A percentile compares a stretch with the other conserved stretches of the same genome.
These are phyloP conservation scores for Penicillium paradoxum DNA, from an alignment of 495 filamentous ascomycete species.

Conservation along the genomic window DNA sequence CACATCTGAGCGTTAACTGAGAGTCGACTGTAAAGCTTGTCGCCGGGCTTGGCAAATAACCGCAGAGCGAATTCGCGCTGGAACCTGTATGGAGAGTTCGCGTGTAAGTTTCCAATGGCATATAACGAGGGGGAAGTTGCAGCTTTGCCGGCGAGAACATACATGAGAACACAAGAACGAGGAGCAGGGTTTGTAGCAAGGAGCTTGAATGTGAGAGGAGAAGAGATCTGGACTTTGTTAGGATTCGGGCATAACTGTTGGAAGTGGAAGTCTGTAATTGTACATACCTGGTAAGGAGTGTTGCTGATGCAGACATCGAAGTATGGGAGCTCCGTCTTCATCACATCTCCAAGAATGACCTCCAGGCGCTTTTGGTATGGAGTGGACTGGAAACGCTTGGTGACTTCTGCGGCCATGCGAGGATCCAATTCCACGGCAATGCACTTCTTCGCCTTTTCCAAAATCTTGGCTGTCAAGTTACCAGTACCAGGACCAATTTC, in stretches of 20 bases:
- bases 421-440: slow-evolving; percentile 93
- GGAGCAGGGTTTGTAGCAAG: slow-evolving; percentile 72
- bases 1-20: slow-evolving; percentile 94
- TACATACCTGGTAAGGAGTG: slow-evolving; percentile 73
- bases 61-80: slow-evolving; percentile 76
- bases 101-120: neutral
- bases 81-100: slow-evolving; percentile 18
- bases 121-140: neutral
- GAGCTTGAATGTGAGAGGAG: slow-evolving; percentile 85
- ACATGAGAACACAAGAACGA: slow-evolving; percentile 82
- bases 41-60: slow-evolving; percentile 69
- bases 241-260: neutral
- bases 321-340: slow-evolving; percentile 80
- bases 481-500: slow-evolving; percentile 78
- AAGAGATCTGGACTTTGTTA: slow-evolving; percentile 61
- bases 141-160: slow-evolving; percentile 21
- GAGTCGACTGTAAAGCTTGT: slow-evolving; percentile 80
- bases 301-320: slow-evolving; percentile 93
- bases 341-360: slow-evolving; percentile 85
- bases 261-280: neutral
- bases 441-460: slow-evolving; percentile 80
- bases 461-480: slow-evolving; percentile 82
- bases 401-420: slow-evolving; percentile 93
- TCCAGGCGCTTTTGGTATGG: slow-evolving; percentile 76
- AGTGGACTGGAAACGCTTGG: slow-evolving; percentile 86